A percentile compares a stretch with the other conserved stretches of the same genome.
Conservation (phyloP, 257 asterid genomes). For the Osmanthus fragrans region DNA sequence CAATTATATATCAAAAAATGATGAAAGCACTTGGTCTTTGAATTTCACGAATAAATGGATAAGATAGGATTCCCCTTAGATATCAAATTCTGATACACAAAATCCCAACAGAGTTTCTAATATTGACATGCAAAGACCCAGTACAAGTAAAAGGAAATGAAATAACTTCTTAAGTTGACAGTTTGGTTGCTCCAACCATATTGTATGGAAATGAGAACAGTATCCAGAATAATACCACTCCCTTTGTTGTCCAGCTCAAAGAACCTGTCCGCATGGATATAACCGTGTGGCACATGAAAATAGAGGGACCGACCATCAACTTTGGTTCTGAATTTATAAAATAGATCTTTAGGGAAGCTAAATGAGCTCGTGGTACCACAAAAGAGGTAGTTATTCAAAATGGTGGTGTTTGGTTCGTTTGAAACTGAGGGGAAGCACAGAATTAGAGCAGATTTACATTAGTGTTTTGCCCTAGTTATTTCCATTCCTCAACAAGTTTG, state of each 20-base stretch:
- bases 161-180: background rate
- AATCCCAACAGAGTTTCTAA: background rate
- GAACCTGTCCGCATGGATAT: background rate
- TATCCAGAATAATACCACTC: background rate
- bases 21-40: background rate
- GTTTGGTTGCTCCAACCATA: background rate
- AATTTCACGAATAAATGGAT: background rate
- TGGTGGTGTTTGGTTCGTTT: constrained; percentile 3
- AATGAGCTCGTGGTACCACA: background rate
- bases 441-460: background rate
- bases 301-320: background rate
- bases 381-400: constrained; percentile 1
- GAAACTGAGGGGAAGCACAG: background rate
- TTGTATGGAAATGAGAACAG: background rate
- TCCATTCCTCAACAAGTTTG: constrained; percentile 17
- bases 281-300: background rate
- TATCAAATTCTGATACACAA: background rate
- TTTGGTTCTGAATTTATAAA: constrained; percentile 6
- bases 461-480: background rate
- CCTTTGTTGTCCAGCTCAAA: background rate
- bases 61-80: background rate
- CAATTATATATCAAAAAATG: background rate
- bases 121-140: background rate
- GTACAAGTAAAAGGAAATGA: background rate
- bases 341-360: background rate